phyloP scores from a whole-genome alignment of 306 rosid genomes.

The Abrus pulchellus region DNA sequence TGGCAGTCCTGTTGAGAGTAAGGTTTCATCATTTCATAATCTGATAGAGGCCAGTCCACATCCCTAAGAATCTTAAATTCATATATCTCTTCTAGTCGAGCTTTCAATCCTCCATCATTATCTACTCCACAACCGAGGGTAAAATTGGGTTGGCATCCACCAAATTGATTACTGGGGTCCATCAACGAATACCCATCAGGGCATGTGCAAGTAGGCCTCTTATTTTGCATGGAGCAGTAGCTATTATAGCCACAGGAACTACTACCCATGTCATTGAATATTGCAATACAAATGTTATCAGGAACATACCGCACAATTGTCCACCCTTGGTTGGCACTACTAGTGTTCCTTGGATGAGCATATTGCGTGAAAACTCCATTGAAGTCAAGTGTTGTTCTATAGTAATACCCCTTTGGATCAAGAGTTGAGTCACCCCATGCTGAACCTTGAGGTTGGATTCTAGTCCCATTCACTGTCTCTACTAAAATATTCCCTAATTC shows the following conservation, averaged over 20 bases:
- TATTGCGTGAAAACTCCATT: conserved; percentile 71
- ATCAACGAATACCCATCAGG: conserved; percentile 51
- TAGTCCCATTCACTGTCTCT: conserved; percentile 31
- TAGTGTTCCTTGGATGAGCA: conserved; percentile 52
- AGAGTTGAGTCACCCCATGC: background rate
- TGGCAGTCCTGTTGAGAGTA: conserved; percentile 36
- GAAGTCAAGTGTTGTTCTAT: conserved; percentile 67
- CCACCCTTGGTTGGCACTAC: conserved; percentile 40
- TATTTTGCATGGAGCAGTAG: conserved; percentile 49
- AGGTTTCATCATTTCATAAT: conserved; percentile 48
- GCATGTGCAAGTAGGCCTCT: conserved; percentile 53
- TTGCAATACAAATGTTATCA: conserved; percentile 31
- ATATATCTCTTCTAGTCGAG: conserved; percentile 35
- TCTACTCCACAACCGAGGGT: conserved; percentile 53
- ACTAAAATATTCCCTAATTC: conserved; percentile 53
- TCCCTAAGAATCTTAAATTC: no score
- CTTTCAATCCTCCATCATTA: conserved; percentile 10
- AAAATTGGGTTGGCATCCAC: conserved; percentile 56
- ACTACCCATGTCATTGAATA: conserved; percentile 29
- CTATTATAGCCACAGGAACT: conserved; percentile 59
- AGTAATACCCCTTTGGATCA: conserved; percentile 45
- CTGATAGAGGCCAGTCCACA: background rate
- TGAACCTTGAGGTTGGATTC: background rate
- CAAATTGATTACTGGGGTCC: conserved; percentile 50
- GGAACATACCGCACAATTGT: conserved; percentile 43